A percentile compares a stretch with the other conserved stretches of the same genome.
Evolutionary conservation across 768 basidiomycete genomes (phyloP).

Genomic region (Coprinopsis sp.): DNA sequence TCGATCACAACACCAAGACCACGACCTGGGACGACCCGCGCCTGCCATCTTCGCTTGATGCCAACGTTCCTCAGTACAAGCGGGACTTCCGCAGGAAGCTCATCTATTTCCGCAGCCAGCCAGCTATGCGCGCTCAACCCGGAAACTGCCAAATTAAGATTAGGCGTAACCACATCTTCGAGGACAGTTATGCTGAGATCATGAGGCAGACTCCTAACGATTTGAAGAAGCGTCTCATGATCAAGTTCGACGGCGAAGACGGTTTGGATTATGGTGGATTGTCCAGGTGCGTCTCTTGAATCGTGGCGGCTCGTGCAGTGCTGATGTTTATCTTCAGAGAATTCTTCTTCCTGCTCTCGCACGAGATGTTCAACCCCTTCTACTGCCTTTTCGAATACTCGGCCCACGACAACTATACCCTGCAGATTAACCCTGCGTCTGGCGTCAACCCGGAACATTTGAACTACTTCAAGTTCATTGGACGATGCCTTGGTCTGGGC

Average conservation of each 20-base stretch:
- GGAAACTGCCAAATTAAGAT: conserved; percentile 99
- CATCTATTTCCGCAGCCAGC: conserved; percentile 98
- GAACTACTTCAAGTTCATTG: conserved; percentile 99
- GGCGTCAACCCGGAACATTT: conserved; percentile 98
- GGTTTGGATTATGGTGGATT: conserved; percentile 98
- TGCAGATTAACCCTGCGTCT: conserved; percentile 98
- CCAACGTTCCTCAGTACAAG: conserved; percentile 99
- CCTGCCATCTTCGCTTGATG: conserved; percentile 88
- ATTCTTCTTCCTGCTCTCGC: conserved; percentile 99
- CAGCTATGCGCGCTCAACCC: conserved; percentile 95
- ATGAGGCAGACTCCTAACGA: conserved; percentile 99
- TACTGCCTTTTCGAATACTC: conserved; percentile 99
- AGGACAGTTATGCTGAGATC: conserved; percentile 99
- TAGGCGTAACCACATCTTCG: conserved; percentile 95
- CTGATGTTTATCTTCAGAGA: conserved; percentile 51
- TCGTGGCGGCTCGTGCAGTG: neutral
- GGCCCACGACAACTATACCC: conserved; percentile 98
- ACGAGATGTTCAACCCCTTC: conserved; percentile 99
- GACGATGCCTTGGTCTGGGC: conserved; percentile 88
- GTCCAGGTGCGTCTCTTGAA: conserved; percentile 61
- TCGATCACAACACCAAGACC: conserved; percentile 99
- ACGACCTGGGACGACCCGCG: conserved; percentile 99
- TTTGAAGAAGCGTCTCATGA: conserved; percentile 98
- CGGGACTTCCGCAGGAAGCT: conserved; percentile 99
- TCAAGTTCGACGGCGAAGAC: conserved; percentile 99